Percentiles rank a stretch among this genome's conserved stretches.
Evolutionary conservation across 805 yeast genomes (phyloP).

Genomic region (Ogataea thermomethanolica): DNA sequence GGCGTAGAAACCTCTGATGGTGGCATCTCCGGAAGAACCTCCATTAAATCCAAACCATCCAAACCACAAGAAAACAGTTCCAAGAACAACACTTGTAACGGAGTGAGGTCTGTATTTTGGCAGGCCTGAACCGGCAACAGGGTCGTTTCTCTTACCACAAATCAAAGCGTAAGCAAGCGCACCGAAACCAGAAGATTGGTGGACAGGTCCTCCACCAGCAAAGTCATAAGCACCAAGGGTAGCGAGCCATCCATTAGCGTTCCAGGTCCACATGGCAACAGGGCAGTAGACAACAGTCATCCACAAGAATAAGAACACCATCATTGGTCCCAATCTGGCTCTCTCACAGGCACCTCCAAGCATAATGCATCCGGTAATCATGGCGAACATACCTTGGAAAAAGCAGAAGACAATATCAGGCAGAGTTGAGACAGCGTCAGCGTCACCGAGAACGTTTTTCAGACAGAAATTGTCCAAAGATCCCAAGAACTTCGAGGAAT

Average conservation of each 20-base stretch:
- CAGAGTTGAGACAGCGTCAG: conserved; percentile 59
- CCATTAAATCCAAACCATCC: conserved; percentile 99
- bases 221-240: conserved; percentile 85
- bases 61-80: conserved; percentile 93
- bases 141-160: conserved; percentile 90
- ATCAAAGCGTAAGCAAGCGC: conserved; percentile 91
- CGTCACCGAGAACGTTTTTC: conserved; percentile 78
- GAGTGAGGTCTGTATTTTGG: conserved; percentile 95
- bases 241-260: conserved; percentile 85
- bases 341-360: conserved; percentile 98
- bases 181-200: conserved; percentile 89
- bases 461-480: conserved; percentile 76
- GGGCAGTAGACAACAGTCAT: conserved; percentile 95
- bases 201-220: conserved; percentile 99
- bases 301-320: conserved; percentile 92
- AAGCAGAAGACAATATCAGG: conserved; percentile 90
- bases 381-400: conserved; percentile 97
- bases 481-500: conserved; percentile 66
- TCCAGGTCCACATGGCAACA: conserved; percentile 98
- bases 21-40: conserved; percentile 92
- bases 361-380: conserved; percentile 89
- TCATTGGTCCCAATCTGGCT: conserved; percentile 94
- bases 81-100: conserved; percentile 84
- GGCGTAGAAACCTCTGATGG: conserved; percentile 93
- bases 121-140: conserved; percentile 59